These are phyloP conservation scores for Ogataea pini DNA, from an alignment of 805 yeast species.

Conservation along the genomic window DNA sequence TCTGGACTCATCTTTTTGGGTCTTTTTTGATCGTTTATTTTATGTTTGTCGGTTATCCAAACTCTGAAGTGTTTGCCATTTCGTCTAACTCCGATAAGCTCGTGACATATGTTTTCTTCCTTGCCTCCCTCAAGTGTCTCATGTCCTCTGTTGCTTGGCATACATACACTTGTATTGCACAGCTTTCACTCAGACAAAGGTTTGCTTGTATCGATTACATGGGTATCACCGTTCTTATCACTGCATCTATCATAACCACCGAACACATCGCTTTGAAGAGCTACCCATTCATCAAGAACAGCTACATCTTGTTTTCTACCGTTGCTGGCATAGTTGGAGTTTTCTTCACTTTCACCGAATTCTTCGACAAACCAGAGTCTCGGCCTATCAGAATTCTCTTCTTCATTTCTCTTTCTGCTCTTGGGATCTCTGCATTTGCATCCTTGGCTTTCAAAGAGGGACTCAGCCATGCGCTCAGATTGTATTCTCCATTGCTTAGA, in stretches of 20 bases:
- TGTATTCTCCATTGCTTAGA: constrained; percentile 69
- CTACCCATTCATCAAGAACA: constrained; percentile 46
- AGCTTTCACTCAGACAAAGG: constrained; percentile 57
- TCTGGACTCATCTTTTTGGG: constrained; percentile 90
- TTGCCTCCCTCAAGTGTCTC: constrained; percentile 76
- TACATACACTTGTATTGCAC: constrained; percentile 79
- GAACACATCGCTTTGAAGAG: constrained; percentile 78
- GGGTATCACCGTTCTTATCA: constrained; percentile 87
- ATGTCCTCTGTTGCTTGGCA: constrained; percentile 87
- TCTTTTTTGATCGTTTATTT: constrained; percentile 57
- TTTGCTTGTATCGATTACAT: constrained; percentile 95
- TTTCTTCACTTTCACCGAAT: constrained; percentile 86
- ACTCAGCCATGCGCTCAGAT: constrained; percentile 46
- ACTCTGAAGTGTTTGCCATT: constrained; percentile 48
- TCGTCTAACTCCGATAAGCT: constrained; percentile 44
- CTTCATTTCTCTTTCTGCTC: constrained; percentile 71
- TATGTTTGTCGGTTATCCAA: constrained; percentile 63
- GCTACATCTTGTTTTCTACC: constrained; percentile 61
- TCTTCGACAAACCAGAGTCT: constrained; percentile 84
- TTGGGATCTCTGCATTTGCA: constrained; percentile 70
- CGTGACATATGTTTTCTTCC: constrained; percentile 62
- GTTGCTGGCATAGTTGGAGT: constrained; percentile 73
- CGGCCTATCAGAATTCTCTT: constrained; percentile 77
- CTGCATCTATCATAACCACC: constrained; percentile 84
- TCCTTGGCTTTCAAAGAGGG: constrained; percentile 60